Base-by-base conservation (phyloP, 768 basidiomycete genomes). In the Boletellus ananas region DNA sequence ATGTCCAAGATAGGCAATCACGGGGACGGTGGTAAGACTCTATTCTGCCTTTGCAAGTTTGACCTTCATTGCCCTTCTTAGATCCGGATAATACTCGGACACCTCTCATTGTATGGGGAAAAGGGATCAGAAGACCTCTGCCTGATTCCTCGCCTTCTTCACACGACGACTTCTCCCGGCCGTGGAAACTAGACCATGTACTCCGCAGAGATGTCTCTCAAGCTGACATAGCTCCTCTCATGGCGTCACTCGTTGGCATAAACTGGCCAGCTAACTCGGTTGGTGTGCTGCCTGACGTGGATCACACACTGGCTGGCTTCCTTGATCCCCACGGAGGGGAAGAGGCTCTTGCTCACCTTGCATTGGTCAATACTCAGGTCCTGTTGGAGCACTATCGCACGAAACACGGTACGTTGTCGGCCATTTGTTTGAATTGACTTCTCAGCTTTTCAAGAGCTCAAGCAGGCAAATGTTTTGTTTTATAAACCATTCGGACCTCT, bases 1-100 rank as follows among this genome's bases (percentile, higher is more conserved):
- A 94, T 94, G 91, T 88, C 87, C 4, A 79, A 74, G 29, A 85
- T 90, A 47, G 91, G 91, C 12, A 93, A 92, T 60, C 91, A 94
- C 51, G 91, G 91, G 4, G 91, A 94, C 53, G 91, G 91, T 34
- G 83, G 88, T 87, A 60, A 62, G 73, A 64, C 45, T 38, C 42
- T 8, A 43, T 43, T 37, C n/a, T 17, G 25, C 41, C 34, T 38
- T 34, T 9, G 25, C 46, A 43, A 42, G 43, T 37, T 39, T 27
- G 31, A 17, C 17, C 33, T 49, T 55, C 53, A 58, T 11, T 38
- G n/a, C n/a, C 23, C 27, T 37, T 35, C 42, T 12, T 50, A 90
- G 88, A 92, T 59, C 90, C 90, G 0, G 90, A 93, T 61, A 91
- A 87, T 58, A 92, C 90, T 6, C 80, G 89, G 38, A 94, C 91